These are phyloP conservation scores for Whalleya microplaca DNA, from an alignment of 2,329 filamentous ascomycete genomes.

Conservation along the genomic window DNA sequence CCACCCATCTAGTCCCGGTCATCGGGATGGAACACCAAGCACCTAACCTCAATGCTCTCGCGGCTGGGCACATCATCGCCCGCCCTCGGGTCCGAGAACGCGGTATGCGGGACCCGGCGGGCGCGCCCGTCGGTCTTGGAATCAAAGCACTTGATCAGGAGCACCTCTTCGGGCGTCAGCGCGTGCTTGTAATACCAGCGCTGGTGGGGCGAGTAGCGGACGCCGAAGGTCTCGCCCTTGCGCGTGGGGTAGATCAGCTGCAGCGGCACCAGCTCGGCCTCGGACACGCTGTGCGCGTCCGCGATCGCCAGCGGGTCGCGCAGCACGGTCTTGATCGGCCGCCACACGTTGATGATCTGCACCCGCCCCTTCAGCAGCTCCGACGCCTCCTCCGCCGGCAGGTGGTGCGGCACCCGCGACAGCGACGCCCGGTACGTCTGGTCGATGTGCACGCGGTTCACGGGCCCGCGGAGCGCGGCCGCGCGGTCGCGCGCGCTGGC, in stretches of 20 bases:
- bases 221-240: conserved; percentile 52
- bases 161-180: conserved; percentile 56
- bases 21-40: conserved; percentile 55
- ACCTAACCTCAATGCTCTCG: conserved; percentile 63
- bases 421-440: conserved; percentile 53
- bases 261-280: conserved; percentile 53
- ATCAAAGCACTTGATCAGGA: conserved; percentile 66
- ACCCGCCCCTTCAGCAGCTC: conserved; percentile 50
- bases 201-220: conserved; percentile 47
- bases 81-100: conserved; percentile 53
- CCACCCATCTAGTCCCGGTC: conserved; percentile 35
- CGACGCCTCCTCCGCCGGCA: conserved; percentile 48
- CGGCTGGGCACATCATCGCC: conserved; percentile 49
- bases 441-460: conserved; percentile 61
- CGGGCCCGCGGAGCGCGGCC: conserved; percentile 44
- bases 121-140: conserved; percentile 58
- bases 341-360: conserved; percentile 61
- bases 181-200: conserved; percentile 58
- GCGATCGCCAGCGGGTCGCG: conserved; percentile 60
- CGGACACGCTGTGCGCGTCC: conserved; percentile 52
- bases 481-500: conserved; percentile 58
- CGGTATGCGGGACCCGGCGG: conserved; percentile 57
- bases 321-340: conserved; percentile 53
- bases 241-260: conserved; percentile 56
- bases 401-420: conserved; percentile 47